Base-by-base conservation (phyloP, 495 filamentous ascomycete genomes). In the Hyaloscypha bicolor region DNA sequence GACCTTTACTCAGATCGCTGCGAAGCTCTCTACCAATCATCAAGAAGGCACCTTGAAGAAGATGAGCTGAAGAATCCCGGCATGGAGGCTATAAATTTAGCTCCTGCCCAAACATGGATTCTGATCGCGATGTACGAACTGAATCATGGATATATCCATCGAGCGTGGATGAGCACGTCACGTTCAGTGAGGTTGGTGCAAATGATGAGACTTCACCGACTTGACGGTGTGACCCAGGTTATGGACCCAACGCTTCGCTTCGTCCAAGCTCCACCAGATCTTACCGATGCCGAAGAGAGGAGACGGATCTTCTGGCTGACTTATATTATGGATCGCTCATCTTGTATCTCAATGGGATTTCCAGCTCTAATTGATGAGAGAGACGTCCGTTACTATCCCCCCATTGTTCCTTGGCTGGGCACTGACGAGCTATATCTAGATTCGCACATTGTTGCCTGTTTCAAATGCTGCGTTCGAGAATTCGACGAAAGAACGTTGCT, bases 231-330 rank as follows among this genome's bases (percentile, higher is more conserved):
- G 3, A 57, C 70, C n/a, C 25, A 4, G 25, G 63, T 71, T 9
- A 71, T 72, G 9, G 77, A 77, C 30, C 75, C 75, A 8, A 76
- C 78, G 4, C 68, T 76, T 9, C 76, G 74, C 9, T 77, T 78
- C 6, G 52, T 85, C 1, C 53, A 72, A 6, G 75, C 79, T 0
- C 71, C 83, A 1, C 70, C 72, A 45, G 74, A 74, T 63, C 85
- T 83, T 82, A 67, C 65, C 9, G 83, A 86, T 59, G 69, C 81
- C 9, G 84, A 87, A 72, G 83, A 85, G 68, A 77, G 83, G 21
- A 75, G 85, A 8, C 67, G 85, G 11, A 65, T 80, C 5, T 86
- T 86, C 63, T 87, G 84, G 85, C 79, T 76, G 9, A 74, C 80
- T 1, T 86, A 83, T 55, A 77, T 77, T 29, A 78, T 85, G 30